phyloP scores from a whole-genome alignment of 2,329 filamentous ascomycete species.

The Colletotrichum karsti region DNA sequence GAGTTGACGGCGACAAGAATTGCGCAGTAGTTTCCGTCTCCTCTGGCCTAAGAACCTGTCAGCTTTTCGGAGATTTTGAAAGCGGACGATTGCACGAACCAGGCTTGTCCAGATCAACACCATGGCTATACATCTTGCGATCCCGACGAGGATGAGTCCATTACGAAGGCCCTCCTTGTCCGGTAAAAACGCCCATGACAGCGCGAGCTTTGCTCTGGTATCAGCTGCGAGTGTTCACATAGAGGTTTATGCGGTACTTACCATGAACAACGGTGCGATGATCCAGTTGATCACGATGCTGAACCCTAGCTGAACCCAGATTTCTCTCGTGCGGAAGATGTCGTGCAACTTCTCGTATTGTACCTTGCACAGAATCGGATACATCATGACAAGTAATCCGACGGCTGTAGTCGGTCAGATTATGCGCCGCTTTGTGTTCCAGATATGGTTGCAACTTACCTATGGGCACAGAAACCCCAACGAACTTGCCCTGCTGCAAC shows the following conservation, averaged over 20 bases:
- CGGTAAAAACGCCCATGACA: slow-evolving; percentile 75
- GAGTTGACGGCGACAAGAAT: slow-evolving; percentile 81
- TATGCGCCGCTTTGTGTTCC: fast-evolving
- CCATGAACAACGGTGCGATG: slow-evolving; percentile 83
- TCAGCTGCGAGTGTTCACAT: not conserved
- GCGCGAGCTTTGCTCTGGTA: slow-evolving; percentile 54
- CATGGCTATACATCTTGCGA: slow-evolving; percentile 91
- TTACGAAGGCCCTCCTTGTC: slow-evolving; percentile 65
- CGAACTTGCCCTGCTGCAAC: slow-evolving; percentile 76
- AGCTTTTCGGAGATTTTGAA: not conserved
- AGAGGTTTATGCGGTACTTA: slow-evolving; percentile 40
- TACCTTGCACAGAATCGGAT: slow-evolving; percentile 89
- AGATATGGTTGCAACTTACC: slow-evolving; percentile 47
- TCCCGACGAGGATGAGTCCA: slow-evolving; percentile 82
- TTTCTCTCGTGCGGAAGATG: slow-evolving; percentile 64
- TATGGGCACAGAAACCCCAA: slow-evolving; percentile 73
- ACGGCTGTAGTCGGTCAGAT: slow-evolving; percentile 60
- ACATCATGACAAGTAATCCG: slow-evolving; percentile 92
- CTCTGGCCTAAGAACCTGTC: slow-evolving; percentile 61
- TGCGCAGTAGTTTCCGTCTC: slow-evolving; percentile 84
- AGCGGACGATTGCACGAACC: not conserved
- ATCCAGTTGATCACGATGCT: slow-evolving; percentile 86
- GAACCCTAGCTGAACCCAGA: slow-evolving; percentile 85
- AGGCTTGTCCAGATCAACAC: slow-evolving; percentile 78
- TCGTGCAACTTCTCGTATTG: slow-evolving; percentile 78